A percentile compares a stretch with the other conserved stretches of the same genome.
phyloP scores from a whole-genome alignment of 2,329 filamentous ascomycete genomes.

The Phoma sp. region DNA sequence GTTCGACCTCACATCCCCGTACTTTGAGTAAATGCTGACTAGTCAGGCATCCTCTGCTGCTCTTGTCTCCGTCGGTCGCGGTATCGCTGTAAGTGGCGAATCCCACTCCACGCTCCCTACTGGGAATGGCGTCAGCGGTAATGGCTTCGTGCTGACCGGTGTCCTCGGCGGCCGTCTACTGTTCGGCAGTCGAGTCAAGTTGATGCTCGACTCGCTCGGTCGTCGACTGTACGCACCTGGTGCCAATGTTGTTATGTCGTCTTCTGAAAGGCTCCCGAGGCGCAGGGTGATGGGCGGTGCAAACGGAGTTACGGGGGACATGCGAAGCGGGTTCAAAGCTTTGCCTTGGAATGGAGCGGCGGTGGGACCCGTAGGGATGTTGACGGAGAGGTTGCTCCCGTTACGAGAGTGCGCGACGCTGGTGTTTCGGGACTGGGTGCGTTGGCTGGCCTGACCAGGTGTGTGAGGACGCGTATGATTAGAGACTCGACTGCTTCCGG shows the following conservation, averaged over 20 bases:
- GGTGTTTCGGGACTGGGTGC: conserved; percentile 21
- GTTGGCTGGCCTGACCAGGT: conserved; percentile 1
- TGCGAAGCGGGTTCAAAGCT: conserved; percentile 25
- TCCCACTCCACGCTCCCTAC: conserved; percentile 18
- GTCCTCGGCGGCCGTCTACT: neutral
- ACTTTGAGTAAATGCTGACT: conserved; percentile 15
- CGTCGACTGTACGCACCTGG: conserved; percentile 14
- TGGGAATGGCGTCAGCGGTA: conserved; percentile 45
- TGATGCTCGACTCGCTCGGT: conserved; percentile 15
- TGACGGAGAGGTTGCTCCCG: conserved; percentile 2
- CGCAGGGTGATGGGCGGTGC: conserved; percentile 21
- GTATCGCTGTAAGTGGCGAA: conserved; percentile 2
- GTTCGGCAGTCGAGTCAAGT: conserved; percentile 4
- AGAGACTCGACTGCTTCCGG: conserved; percentile 15
- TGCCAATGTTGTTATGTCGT: conserved; percentile 12
- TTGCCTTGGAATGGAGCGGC: conserved; percentile 16
- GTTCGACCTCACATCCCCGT: conserved; percentile 5
- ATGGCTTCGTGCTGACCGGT: conserved; percentile 32
- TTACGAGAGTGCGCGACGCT: neutral
- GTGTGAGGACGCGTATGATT: conserved; percentile 9
- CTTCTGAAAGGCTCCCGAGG: conserved; percentile 8
- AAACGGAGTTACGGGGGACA: conserved; percentile 29
- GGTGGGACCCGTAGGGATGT: neutral
- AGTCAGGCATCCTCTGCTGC: conserved; percentile 8
- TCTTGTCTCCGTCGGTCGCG: neutral